Evolutionary conservation across 805 yeast genomes (phyloP).

Genomic region (Diddensiella transvaalensis): DNA sequence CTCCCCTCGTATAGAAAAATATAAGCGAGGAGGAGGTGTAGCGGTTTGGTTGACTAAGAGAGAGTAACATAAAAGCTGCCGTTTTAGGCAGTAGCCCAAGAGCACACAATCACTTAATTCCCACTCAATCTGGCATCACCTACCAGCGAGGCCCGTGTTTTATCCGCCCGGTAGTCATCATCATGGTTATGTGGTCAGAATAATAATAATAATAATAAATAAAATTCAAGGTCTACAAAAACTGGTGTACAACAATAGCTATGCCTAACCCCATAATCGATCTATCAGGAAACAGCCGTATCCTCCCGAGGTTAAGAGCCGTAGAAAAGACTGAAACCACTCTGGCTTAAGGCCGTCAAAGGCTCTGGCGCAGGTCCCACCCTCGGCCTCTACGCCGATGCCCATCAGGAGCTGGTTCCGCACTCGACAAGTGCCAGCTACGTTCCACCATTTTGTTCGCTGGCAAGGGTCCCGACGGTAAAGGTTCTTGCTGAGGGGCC

Average conservation of each 20-base stretch:
- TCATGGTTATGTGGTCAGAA: too few species aligned
- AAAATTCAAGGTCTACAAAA: too few species aligned
- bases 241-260: too few species aligned
- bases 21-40: too few species aligned
- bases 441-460: slow-evolving; percentile 88
- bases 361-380: slow-evolving; percentile 71
- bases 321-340: slow-evolving; percentile 45
- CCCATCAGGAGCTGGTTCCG: slow-evolving; percentile 74
- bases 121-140: background rate
- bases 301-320: slow-evolving; percentile 32
- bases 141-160: too few species aligned
- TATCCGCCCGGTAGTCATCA: too few species aligned
- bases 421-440: slow-evolving; percentile 77
- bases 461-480: slow-evolving; percentile 72
- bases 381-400: slow-evolving; percentile 83
- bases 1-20: too few species aligned
- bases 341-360: slow-evolving; percentile 51
- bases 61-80: background rate
- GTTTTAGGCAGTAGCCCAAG: background rate
- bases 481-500: slow-evolving; percentile 80
- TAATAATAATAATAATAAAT: too few species aligned
- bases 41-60: too few species aligned
- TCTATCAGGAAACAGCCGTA: slow-evolving; percentile 32
- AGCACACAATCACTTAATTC: background rate
- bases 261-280: slow-evolving; percentile 29